Conservation (phyloP, 139 green algal genomes). For the Mychonastes homosphaera region DNA sequence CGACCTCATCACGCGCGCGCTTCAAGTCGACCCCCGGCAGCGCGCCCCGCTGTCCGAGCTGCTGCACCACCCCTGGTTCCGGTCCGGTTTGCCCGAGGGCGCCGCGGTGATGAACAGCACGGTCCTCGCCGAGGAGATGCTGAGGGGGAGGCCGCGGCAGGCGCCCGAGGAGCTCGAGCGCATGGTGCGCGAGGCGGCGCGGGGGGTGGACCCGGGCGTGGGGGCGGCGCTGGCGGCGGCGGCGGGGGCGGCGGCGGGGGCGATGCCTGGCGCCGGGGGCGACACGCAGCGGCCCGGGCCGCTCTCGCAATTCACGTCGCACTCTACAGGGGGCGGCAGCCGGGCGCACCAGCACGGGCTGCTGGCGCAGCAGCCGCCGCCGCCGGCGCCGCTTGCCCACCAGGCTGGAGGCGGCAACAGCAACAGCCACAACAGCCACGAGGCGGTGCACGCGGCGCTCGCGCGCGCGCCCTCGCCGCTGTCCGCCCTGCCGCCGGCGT, state of each 20-base stretch:
- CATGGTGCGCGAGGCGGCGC: conserved; percentile 8
- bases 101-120: conserved; percentile 28
- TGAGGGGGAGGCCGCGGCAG: neutral
- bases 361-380: too few relatives aligned
- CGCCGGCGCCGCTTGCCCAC: too few relatives aligned
- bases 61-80: conserved; percentile 41
- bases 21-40: conserved; percentile 1
- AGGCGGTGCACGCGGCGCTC: too few relatives aligned
- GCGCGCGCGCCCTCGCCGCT: too few relatives aligned
- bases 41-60: conserved; percentile 29
- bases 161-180: conserved; percentile 12
- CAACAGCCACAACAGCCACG: too few relatives aligned
- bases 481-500: too few relatives aligned
- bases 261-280: neutral
- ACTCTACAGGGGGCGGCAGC: neutral
- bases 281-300: neutral
- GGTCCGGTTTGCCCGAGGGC: conserved; percentile 27
- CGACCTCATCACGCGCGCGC: neutral
- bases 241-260: neutral
- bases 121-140: conserved; percentile 9
- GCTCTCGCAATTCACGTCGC: neutral
- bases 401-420: too few relatives aligned
- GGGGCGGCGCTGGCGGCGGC: neutral
- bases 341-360: neutral
- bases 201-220: neutral